Base-by-base conservation (phyloP, 1,284 basidiomycete genomes). In the Lignosus rhinocerotis region DNA sequence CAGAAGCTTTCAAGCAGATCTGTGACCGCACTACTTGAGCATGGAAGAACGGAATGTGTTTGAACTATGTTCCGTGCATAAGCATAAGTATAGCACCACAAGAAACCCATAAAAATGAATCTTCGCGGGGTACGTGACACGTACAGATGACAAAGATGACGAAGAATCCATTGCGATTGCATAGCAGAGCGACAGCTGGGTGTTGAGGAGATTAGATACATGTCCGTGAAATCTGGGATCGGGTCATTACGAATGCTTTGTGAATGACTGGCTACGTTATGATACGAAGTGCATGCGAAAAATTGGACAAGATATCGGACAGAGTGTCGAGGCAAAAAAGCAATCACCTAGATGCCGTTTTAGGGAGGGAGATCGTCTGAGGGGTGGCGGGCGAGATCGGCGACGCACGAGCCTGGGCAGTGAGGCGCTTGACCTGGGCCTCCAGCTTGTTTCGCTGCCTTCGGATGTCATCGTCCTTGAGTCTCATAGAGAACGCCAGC, bases 401-500 rank as follows among this genome's bases (percentile, higher is more conserved):
- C 25, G 63, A 56, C 3, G 68, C 61, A 25, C 78, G 75, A 3
- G 65, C 64, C 54, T 83, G 83, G n/a, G 62, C 56, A 16, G 80
- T 82, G 66, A 85, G 83, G 41, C 81, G 77, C 67, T 86, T 88
- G 19, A 84, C 75, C 59, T 85, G 82, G 17, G 82, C 81, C 65
- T 88, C 86, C 76, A 90, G 82, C 70, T 92, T 92, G 41, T 80
- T 70, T 2, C 90, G 81, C 66, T 89, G 84, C 70, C 93, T 93
- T 31, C 85, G 80, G 32, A 94, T 67, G 61, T 93, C 91, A 58
- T 93, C 92, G 63, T 94, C 93, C 69, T 90, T 93, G 55, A 94
- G 72, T 72, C 90, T 93, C 66, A 88, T 77, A 5, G 82, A 78
- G 19, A 83, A 75, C 0, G 84, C 83, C 8, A 87, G 79, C 16